A percentile compares a stretch with the other conserved stretches of the same genome.
These are phyloP conservation scores for Ogataea corticis DNA, from an alignment of 805 yeast genomes.

Conservation along the genomic window DNA sequence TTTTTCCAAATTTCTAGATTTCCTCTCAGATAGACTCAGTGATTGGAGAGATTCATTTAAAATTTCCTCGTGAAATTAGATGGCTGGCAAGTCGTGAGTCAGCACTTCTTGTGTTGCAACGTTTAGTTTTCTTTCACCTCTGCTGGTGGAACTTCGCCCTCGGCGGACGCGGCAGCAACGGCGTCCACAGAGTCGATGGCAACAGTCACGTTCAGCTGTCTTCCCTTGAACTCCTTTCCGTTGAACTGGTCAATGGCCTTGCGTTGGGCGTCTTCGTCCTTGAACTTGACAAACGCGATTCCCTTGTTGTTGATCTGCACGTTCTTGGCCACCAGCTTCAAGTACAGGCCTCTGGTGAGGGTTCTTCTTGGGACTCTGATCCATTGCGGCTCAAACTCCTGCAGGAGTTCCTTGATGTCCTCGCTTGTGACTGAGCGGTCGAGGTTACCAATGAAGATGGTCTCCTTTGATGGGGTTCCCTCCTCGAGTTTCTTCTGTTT, in stretches of 20 bases:
- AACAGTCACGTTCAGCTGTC: conserved; percentile 63
- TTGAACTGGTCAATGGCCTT: conserved; percentile 60
- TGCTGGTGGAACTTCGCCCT: conserved; percentile 1
- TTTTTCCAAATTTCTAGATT: not conserved
- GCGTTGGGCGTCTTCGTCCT: conserved; percentile 46
- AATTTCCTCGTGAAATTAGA: conserved; percentile 2
- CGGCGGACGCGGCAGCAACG: conserved; percentile 6
- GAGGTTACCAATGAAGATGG: conserved; percentile 63
- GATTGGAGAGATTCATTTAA: not conserved
- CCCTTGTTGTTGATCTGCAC: conserved; percentile 58
- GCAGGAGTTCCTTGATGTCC: conserved; percentile 46
- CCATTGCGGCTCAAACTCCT: conserved; percentile 53
- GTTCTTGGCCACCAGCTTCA: conserved; percentile 45
- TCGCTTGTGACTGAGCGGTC: conserved; percentile 50
- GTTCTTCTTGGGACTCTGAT: conserved; percentile 58
- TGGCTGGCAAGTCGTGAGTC: not conserved
- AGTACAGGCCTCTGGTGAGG: conserved; percentile 44
- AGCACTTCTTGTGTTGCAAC: not conserved
- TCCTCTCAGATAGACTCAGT: conserved; percentile 4
- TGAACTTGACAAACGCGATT: conserved; percentile 61
- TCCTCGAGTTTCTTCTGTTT: conserved; percentile 38
- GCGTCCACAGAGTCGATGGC: conserved; percentile 60
- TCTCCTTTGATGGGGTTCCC: conserved; percentile 56
- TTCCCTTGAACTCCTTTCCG: conserved; percentile 66
- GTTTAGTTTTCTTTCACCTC: conserved; percentile 16